These are phyloP conservation scores for Penicillium thymicola DNA, from an alignment of 2,329 filamentous ascomycete genomes.

Conservation along the genomic window DNA sequence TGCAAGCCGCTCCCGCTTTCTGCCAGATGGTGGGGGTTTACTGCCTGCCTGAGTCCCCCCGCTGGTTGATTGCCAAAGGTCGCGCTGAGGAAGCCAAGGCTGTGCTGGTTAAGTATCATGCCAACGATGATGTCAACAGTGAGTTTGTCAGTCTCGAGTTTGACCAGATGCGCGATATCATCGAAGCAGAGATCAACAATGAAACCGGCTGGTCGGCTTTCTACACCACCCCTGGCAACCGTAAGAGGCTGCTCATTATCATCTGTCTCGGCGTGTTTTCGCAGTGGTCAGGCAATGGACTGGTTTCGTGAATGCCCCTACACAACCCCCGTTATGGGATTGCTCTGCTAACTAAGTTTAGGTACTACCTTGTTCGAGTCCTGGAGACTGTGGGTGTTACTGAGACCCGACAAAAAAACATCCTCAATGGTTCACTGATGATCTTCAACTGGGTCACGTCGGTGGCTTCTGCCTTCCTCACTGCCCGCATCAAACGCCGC, in stretches of 20 bases:
- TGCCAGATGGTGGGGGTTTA: slow-evolving; percentile 26
- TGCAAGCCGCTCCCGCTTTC: slow-evolving; percentile 41
- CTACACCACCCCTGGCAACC: slow-evolving; percentile 30
- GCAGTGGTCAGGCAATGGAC: slow-evolving; percentile 42
- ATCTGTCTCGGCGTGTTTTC: slow-evolving; percentile 35
- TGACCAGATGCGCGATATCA: slow-evolving; percentile 54
- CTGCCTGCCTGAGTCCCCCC: slow-evolving; percentile 28
- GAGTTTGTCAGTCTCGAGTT: slow-evolving; percentile 58
- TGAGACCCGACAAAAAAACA: too few relatives aligned
- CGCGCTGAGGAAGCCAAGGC: slow-evolving; percentile 26
- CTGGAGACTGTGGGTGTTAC: neutral
- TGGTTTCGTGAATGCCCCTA: slow-evolving; percentile 12
- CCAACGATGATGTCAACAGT: slow-evolving; percentile 51
- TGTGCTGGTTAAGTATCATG: slow-evolving; percentile 45
- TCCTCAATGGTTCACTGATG: neutral
- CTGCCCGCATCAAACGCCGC: neutral
- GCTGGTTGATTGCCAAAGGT: slow-evolving; percentile 26
- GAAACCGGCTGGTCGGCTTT: slow-evolving; percentile 24
- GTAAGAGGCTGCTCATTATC: slow-evolving; percentile 29
- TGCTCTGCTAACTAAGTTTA: too few relatives aligned
- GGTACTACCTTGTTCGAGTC: slow-evolving; percentile 13
- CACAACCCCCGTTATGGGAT: too few relatives aligned
- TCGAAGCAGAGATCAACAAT: slow-evolving; percentile 14
- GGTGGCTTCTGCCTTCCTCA: neutral
- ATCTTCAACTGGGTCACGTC: neutral